A percentile compares a stretch with the other conserved stretches of the same genome.
Conservation (phyloP, 306 rosid genomes). For the Trifolium fragiferum region DNA sequence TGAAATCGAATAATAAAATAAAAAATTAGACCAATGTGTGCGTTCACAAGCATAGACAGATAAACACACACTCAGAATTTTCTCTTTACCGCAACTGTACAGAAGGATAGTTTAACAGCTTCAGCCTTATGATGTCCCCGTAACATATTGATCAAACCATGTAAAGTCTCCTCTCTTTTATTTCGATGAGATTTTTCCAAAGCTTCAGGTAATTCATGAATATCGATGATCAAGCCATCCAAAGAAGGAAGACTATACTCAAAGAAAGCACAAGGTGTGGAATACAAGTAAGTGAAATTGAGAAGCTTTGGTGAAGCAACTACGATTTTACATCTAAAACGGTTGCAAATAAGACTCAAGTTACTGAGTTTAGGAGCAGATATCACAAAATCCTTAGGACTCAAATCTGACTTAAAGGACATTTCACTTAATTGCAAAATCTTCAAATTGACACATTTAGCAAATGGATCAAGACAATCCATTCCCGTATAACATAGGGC, state of each 20-base stretch:
- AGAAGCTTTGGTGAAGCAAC: conserved; percentile 50
- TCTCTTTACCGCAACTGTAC: conserved; percentile 6
- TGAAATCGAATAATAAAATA: conserved; percentile 34
- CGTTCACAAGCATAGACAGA: not conserved
- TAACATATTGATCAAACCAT: conserved; percentile 51
- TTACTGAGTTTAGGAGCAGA: conserved; percentile 51
- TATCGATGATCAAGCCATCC: conserved; percentile 47
- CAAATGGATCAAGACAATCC: conserved; percentile 43
- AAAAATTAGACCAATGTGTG: not conserved
- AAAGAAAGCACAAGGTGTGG: conserved; percentile 41
- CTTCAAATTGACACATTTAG: conserved; percentile 49
- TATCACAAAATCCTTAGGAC: conserved; percentile 49
- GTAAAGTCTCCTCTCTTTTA: conserved; percentile 32
- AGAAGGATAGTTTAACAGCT: conserved; percentile 41
- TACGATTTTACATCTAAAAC: conserved; percentile 50
- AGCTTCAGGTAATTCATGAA: conserved; percentile 40
- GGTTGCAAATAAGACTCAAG: conserved; percentile 46
- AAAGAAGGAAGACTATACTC: conserved; percentile 47
- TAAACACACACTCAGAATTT: not conserved
- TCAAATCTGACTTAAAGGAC: conserved; percentile 49
- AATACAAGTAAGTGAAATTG: conserved; percentile 50
- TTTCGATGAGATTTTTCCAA: conserved; percentile 34
- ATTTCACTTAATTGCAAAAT: conserved; percentile 50
- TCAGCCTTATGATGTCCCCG: conserved; percentile 43
- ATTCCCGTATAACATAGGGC: conserved; percentile 42